A percentile compares a stretch with the other conserved stretches of the same genome.
Evolutionary conservation across 352 stramenopile species (phyloP).

Genomic region (Globisporangium rhizosaccharum): DNA sequence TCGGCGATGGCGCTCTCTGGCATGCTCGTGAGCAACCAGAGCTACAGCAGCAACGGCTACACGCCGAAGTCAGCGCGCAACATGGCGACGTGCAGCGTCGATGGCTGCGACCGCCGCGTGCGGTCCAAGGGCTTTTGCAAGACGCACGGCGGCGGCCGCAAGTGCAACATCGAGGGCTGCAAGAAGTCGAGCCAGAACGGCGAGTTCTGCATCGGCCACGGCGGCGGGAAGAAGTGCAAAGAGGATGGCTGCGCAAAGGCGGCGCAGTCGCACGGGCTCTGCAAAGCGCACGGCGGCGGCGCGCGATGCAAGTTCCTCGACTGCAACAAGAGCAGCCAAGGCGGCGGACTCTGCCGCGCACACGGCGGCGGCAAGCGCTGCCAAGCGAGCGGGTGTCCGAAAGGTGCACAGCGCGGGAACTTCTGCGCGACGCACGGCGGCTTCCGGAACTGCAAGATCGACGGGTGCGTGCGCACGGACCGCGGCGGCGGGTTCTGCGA

Average conservation of each 20-base stretch:
- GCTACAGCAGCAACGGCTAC: not conserved
- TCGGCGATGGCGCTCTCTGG: constrained; percentile 26
- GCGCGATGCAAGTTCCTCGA: constrained; percentile 78
- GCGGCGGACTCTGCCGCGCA: constrained; percentile 65
- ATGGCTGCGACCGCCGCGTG: constrained; percentile 52
- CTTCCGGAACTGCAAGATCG: constrained; percentile 85
- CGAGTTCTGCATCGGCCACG: constrained; percentile 85
- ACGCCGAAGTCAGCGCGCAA: constrained; percentile 48
- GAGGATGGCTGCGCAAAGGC: constrained; percentile 77
- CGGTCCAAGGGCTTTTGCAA: constrained; percentile 85
- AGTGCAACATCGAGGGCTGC: constrained; percentile 82
- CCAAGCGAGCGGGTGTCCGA: constrained; percentile 63
- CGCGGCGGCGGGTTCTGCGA: constrained; percentile 81
- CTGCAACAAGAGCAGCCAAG: constrained; percentile 83
- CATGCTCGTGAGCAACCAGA: constrained; percentile 18
- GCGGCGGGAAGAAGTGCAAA: constrained; percentile 85
- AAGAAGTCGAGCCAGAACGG: constrained; percentile 86
- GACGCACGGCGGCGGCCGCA: constrained; percentile 74
- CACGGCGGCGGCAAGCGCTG: constrained; percentile 81
- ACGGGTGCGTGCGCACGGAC: constrained; percentile 77
- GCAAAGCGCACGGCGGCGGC: constrained; percentile 79
- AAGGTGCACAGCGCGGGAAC: constrained; percentile 79
- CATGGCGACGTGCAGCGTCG: constrained; percentile 61
- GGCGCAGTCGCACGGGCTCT: constrained; percentile 79
- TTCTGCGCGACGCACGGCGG: constrained; percentile 82